These are phyloP conservation scores for Botrytis deweyae DNA, from an alignment of 2,329 filamentous ascomycete species.

Conservation along the genomic window DNA sequence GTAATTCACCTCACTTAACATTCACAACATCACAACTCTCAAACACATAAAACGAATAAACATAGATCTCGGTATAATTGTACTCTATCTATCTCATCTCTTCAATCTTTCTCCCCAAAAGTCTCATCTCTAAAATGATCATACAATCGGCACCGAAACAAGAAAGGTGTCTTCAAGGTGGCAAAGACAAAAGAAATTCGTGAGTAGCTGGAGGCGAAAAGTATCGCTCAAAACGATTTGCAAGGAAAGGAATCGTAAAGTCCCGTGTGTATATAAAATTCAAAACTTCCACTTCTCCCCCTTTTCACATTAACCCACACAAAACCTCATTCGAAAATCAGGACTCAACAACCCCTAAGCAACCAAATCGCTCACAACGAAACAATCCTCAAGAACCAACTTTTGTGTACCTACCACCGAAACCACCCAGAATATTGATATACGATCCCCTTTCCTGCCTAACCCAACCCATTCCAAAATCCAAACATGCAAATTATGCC, in stretches of 20 bases:
- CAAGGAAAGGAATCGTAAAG: constrained; percentile 1
- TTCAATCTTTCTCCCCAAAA: background rate
- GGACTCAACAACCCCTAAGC: background rate
- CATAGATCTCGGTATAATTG: background rate
- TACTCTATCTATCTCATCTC: background rate
- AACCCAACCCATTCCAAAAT: background rate
- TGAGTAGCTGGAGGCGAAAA: background rate
- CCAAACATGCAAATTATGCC: constrained; percentile 10
- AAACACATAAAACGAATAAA: background rate
- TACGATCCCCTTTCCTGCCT: background rate
- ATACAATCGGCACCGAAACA: background rate
- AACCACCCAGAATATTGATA: background rate
- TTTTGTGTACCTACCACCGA: constrained; percentile 13
- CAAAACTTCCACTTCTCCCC: background rate
- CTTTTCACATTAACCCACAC: background rate
- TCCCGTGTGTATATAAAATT: background rate
- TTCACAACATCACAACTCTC: background rate
- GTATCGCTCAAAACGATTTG: background rate
- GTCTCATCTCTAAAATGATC: background rate
- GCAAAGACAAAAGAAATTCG: constrained; percentile 10
- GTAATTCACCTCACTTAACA: too few relatives aligned
- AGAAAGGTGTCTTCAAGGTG: background rate
- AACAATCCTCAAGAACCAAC: constrained; percentile 11
- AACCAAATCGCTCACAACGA: constrained; percentile 7
- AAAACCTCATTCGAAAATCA: background rate